Evolutionary conservation across 495 filamentous ascomycete genomes (phyloP).

Genomic region (Cudoniella acicularis): DNA sequence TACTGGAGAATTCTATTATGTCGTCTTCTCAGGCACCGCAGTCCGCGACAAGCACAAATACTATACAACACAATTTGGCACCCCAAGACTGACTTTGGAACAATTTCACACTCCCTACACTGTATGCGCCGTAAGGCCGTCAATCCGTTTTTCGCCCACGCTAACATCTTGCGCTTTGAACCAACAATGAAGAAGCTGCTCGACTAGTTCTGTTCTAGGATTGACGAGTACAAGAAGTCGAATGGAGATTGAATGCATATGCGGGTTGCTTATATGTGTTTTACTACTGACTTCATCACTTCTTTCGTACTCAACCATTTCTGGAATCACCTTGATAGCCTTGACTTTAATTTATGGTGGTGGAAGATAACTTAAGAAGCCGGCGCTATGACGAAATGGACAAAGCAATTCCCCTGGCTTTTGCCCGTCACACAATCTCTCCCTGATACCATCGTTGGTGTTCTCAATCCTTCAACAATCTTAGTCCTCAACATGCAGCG

Average conservation of each 20-base stretch:
- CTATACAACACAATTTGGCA: neutral
- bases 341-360: neutral
- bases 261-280: neutral
- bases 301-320: neutral
- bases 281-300: slow-evolving; percentile 14
- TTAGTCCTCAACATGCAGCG: neutral
- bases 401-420: slow-evolving; percentile 5
- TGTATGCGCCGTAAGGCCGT: slow-evolving; percentile 35
- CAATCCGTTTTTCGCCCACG: slow-evolving; percentile 34
- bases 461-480: neutral
- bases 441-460: neutral
- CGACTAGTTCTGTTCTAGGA: neutral
- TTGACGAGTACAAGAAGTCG: neutral
- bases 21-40: slow-evolving; percentile 26
- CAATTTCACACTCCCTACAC: slow-evolving; percentile 40
- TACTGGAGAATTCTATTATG: slow-evolving; percentile 42
- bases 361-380: neutral
- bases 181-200: neutral
- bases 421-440: neutral
- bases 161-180: neutral
- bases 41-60: neutral
- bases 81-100: slow-evolving; percentile 32
- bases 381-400: neutral
- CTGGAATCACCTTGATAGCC: slow-evolving; percentile 1
- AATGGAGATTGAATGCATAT: neutral